Base-by-base conservation (phyloP, 2,329 filamentous ascomycete genomes). In the Penicillium griseofulvum region DNA sequence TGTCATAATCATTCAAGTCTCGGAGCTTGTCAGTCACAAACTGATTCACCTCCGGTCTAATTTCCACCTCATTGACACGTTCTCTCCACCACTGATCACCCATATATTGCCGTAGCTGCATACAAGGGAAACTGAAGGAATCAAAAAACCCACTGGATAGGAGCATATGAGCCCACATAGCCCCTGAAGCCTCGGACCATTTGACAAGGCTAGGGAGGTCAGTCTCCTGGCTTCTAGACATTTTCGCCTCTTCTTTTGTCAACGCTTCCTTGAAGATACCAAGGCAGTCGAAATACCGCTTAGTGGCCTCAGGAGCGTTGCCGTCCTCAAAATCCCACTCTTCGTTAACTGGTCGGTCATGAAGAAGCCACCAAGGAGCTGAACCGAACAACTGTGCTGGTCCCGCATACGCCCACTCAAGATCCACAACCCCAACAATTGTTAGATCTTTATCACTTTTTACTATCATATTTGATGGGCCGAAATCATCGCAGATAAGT, bases 391-490 rank as follows among this genome's bases (percentile, higher is more conserved):
- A 14, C 37, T 76, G 70, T 19, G 69, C 66, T 0, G 72, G 73
- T 48, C 71, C 69, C 14, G 68, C 65, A 52, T 74, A 76, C 31
- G 68, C 68, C 71, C 70, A 75, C 52, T 76, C 71, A 8, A 71
- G 64, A 43, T 74, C 72, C 24, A 74, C 64, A 36, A 74, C 65
- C 42, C 68, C 69, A 36, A 73, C 60, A 46, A 74, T 57, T 17
- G 66, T 72, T 22, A 74, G 66, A 36, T 74, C 69, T 54, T 70
- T 61, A 16, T 38, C 65, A 42, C 67, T 61, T 52, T 63, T 65
- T n/a, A 76, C 68, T 54, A 75, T 73, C 46, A 76, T 44, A 60
- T 76, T 76, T 31, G 69, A 68, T 17, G 70, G 55, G 55, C 71
- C 65, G 36, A 75, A 63, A 57, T 75, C 72, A 38, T 75, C 68